Evolutionary conservation across 2,329 filamentous ascomycete genomes (phyloP).

Genomic region (Microsporum canis): DNA sequence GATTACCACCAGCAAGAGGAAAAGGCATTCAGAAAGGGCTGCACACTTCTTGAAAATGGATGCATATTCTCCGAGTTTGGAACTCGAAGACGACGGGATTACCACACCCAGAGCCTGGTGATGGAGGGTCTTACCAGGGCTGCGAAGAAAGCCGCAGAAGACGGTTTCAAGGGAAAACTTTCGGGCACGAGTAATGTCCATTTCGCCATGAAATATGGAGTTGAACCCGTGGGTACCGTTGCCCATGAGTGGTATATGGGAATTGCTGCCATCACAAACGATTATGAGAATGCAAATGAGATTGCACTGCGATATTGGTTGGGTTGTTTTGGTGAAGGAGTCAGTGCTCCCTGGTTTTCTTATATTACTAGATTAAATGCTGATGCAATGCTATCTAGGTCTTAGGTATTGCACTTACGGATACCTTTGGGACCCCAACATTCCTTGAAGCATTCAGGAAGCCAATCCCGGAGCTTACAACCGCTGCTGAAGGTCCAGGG

Average conservation of each 20-base stretch:
- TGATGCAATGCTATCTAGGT: slow-evolving; percentile 35
- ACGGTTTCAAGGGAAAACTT: slow-evolving; percentile 59
- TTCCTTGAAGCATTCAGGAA: slow-evolving; percentile 78
- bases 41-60: slow-evolving; percentile 63
- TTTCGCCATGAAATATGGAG: slow-evolving; percentile 82
- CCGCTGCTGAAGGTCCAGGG: slow-evolving; percentile 30
- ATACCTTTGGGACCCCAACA: slow-evolving; percentile 86
- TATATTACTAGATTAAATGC: not conserved
- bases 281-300: slow-evolving; percentile 78
- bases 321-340: slow-evolving; percentile 72
- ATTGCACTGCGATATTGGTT: slow-evolving; percentile 80
- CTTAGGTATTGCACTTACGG: slow-evolving; percentile 79
- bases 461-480: slow-evolving; percentile 43
- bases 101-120: slow-evolving; percentile 87
- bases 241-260: slow-evolving; percentile 99
- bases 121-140: slow-evolving; percentile 76
- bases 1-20: slow-evolving; percentile 76
- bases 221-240: slow-evolving; percentile 75
- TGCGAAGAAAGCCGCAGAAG: slow-evolving; percentile 55
- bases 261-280: slow-evolving; percentile 75
- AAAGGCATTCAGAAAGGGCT: slow-evolving; percentile 70
- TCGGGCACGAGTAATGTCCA: slow-evolving; percentile 94
- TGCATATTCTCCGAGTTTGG: slow-evolving; percentile 93
- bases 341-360: slow-evolving; percentile 22
- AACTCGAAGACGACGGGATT: slow-evolving; percentile 76